These are phyloP conservation scores for Lyophyllum atratum DNA, from an alignment of 768 basidiomycete genomes.

Conservation along the genomic window DNA sequence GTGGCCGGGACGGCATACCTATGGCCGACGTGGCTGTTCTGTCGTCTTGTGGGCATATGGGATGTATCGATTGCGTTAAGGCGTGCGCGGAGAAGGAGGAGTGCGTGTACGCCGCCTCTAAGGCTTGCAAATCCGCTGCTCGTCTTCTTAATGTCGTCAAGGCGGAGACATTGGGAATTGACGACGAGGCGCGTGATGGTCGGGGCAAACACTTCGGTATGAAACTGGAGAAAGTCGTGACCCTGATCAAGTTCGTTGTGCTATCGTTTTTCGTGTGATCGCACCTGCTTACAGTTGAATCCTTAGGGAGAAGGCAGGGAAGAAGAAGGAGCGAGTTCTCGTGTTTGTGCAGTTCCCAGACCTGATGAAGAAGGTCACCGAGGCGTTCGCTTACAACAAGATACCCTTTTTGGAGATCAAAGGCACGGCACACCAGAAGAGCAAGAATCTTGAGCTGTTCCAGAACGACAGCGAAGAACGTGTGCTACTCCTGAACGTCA, in stretches of 20 bases:
- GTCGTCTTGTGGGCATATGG: constrained; percentile 91
- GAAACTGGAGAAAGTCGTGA: constrained; percentile 78
- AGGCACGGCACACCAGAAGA: constrained; percentile 74
- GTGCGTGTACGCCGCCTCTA: constrained; percentile 73
- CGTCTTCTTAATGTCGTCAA: constrained; percentile 82
- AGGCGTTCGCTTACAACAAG: constrained; percentile 71
- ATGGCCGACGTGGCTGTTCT: constrained; percentile 78
- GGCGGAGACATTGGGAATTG: constrained; percentile 76
- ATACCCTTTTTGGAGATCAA: constrained; percentile 82
- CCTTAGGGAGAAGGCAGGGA: constrained; percentile 56
- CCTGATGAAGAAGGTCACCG: constrained; percentile 87
- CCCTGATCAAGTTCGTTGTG: constrained; percentile 67
- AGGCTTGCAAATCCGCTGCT: constrained; percentile 78
- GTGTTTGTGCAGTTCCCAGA: constrained; percentile 97
- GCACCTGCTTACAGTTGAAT: constrained; percentile 8
- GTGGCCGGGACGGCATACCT: constrained; percentile 54
- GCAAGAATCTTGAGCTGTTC: constrained; percentile 83
- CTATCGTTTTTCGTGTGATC: neutral
- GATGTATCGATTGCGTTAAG: constrained; percentile 75
- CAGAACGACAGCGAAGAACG: constrained; percentile 78
- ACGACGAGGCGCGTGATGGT: constrained; percentile 74
- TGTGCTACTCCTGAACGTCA: constrained; percentile 86
- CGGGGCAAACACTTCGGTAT: constrained; percentile 77
- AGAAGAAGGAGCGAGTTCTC: constrained; percentile 78
- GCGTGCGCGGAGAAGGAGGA: constrained; percentile 74